These are phyloP conservation scores for Fraxinus paxiana DNA, from an alignment of 305 asterid genomes.

Conservation along the genomic window DNA sequence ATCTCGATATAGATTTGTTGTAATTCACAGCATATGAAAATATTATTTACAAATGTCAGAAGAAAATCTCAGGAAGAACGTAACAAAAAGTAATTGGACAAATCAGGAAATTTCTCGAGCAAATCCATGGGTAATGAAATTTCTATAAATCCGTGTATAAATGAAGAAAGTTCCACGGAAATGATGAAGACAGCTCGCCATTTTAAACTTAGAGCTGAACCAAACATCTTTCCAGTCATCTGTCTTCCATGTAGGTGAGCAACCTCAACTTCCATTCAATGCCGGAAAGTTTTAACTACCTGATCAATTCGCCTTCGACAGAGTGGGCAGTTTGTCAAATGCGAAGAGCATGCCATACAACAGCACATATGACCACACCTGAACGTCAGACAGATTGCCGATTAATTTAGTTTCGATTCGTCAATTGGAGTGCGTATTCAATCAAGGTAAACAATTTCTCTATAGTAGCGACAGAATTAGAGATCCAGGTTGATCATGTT, in stretches of 20 bases:
- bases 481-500: neutral
- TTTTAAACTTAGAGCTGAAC: neutral
- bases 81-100: neutral
- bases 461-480: neutral
- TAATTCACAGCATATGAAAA: neutral
- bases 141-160: neutral
- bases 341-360: conserved; percentile 79
- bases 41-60: neutral
- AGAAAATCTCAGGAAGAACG: neutral
- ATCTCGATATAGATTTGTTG: neutral
- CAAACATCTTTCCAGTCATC: conserved; percentile 9
- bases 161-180: neutral
- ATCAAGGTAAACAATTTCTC: neutral
- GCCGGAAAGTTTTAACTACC: conserved; percentile 83
- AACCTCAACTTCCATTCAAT: conserved; percentile 10
- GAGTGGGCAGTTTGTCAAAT: conserved; percentile 86
- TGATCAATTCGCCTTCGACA: conserved; percentile 81
- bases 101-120: neutral
- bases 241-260: neutral
- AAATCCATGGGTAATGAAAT: neutral
- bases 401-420: conserved; percentile 6
- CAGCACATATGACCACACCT: conserved; percentile 99
- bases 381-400: conserved; percentile 33
- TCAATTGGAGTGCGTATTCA: neutral
- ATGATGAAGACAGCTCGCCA: neutral